Evolutionary conservation across 495 filamentous ascomycete genomes (phyloP).

Genomic region (Halenospora varia): DNA sequence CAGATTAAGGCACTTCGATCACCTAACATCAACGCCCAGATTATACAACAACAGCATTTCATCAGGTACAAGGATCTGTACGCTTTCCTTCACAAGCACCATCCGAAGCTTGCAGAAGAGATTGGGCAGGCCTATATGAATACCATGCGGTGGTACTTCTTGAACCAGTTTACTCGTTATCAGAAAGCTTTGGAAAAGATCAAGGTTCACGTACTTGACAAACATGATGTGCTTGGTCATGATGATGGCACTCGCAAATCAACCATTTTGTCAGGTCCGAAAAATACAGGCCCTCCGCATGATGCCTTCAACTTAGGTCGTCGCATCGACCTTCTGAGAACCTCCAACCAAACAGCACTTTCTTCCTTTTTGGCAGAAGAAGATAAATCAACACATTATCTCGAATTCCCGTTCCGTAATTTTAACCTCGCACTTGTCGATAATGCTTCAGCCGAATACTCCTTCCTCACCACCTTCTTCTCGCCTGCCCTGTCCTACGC

Average conservation of each 20-base stretch:
- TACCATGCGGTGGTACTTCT: slow-evolving; percentile 98
- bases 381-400: slow-evolving; percentile 75
- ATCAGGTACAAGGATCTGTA: slow-evolving; percentile 84
- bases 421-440: slow-evolving; percentile 93
- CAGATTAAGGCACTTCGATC: slow-evolving; percentile 91
- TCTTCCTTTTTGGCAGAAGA: slow-evolving; percentile 84
- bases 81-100: slow-evolving; percentile 74
- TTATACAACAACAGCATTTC: slow-evolving; percentile 88
- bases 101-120: slow-evolving; percentile 74
- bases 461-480: slow-evolving; percentile 90
- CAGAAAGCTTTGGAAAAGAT: slow-evolving; percentile 77
- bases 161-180: slow-evolving; percentile 87
- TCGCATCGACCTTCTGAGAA: slow-evolving; percentile 73
- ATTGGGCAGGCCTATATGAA: slow-evolving; percentile 94
- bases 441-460: slow-evolving; percentile 92
- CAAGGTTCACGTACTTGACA: slow-evolving; percentile 76
- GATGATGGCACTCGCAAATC: slow-evolving; percentile 64
- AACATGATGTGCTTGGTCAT: slow-evolving; percentile 77
- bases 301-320: slow-evolving; percentile 87
- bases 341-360: slow-evolving; percentile 64
- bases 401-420: slow-evolving; percentile 85
- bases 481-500: slow-evolving; percentile 52
- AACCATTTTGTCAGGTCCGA: slow-evolving; percentile 35
- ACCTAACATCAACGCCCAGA: slow-evolving; percentile 92
- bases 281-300: slow-evolving; percentile 56